Base-by-base conservation (phyloP, 2,329 filamentous ascomycete genomes). In the Shiraia sp. region DNA sequence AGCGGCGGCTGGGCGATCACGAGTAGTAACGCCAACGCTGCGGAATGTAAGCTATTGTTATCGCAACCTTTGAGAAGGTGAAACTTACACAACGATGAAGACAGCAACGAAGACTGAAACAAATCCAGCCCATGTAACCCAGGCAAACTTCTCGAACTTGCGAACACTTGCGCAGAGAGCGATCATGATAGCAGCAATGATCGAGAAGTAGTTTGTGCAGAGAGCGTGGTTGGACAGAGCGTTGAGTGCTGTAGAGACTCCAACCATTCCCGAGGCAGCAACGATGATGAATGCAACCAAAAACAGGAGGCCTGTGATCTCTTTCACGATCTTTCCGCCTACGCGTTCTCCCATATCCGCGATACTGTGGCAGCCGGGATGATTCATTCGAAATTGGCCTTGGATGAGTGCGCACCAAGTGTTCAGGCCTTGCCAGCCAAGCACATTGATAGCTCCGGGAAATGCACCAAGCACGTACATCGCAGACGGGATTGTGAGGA, bases 91-190 rank as follows among this genome's bases (percentile, higher is more conserved):
- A 32, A 81, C 71, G 39, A 81, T 79, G 44, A 82, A 75, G 0
- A 83, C 75, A 3, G 81, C 80, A 12, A 75, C 65, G 50, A 80
- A 83, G 26, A 85, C 76, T 19, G 75, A 80, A 4, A 75, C 42
- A 53, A 85, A 83, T 1, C 82, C 82, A 9, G 74, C 75, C 76
- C 79, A 85, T 0, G 80, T 82, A 6, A 85, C 65, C 79, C 79
- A 85, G 2, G 78, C 79, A 36, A 86, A 77, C 52, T 83, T 79
- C 34, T 80, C 75, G 44, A 84, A 79, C 42, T 80, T 85, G 36
- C 81, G 75, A 4, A 81, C 72, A 27, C 75, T 78, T 0, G 79
- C 79, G 6, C 75, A 70, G 0, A 72, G 48, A 17, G 76, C 75
- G 7, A 81, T 72, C 6, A 77, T 69, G 2, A 78, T 55, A 0